Base-by-base conservation (phyloP, 108 stramenopile species). In the Craspedostauros australis region DNA sequence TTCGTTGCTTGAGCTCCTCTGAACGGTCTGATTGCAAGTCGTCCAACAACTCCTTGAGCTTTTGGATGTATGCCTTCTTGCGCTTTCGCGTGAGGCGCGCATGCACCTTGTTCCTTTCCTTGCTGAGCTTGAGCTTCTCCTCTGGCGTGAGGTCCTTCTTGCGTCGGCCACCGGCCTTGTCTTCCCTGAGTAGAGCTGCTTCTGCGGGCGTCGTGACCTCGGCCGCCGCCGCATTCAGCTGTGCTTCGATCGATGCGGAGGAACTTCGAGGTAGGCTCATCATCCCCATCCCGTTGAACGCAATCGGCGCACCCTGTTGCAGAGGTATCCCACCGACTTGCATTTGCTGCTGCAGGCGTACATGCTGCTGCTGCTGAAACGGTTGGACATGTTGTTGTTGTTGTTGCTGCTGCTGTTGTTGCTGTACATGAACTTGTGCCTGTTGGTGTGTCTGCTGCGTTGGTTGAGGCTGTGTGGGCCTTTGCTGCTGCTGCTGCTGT, bases 91-190 rank as follows among this genome's bases (percentile, higher is more conserved):
- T 96, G 33, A 89, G 95, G 22, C 88, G 57, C 12, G 96, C 96
- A 59, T 97, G 93, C 70, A 94, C 96, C 23, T 94, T 68, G 62
- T 97, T 97, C 14, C 95, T 71, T 54, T 96, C 94, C 23, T 92
- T 77, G 44, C 81, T 79, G 46, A 76, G 77, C 50, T 85, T 68
- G 20, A 77, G 77, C 46, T 75, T 71, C 66, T 93, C 76, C 48
- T 77, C 72, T 34, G 73, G 38, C 5, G 66, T 73, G 30, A 77
- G 42, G 19, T 68, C 64, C n/a, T 39, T 45, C 22, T 53, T 62
- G 38, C 65, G 37, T 37, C 32, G 22, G 48, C 9, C 2, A 2
- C 16, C 8, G 48, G 11, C 6, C 4, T 5, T 3, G 28, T 32
- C 16, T 49, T 29, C 26, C 1, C 36, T 37, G 1, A 37, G n/a